These are phyloP conservation scores for Mycena alexandri DNA, from an alignment of 768 basidiomycete species.

Conservation along the genomic window DNA sequence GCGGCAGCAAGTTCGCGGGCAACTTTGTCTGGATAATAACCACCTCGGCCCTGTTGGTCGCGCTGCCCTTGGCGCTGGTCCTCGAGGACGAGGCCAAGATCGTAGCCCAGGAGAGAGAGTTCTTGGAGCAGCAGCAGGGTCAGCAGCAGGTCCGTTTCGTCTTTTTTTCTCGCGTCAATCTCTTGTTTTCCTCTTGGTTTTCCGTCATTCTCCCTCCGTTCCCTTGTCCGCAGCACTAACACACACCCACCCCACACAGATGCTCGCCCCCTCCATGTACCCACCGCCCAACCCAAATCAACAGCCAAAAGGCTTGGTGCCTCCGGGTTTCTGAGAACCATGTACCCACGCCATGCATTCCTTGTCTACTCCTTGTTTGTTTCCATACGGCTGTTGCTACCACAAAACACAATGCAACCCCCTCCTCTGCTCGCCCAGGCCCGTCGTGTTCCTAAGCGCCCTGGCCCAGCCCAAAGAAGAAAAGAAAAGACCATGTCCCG, in stretches of 20 bases:
- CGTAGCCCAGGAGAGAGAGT: slow-evolving; percentile 93
- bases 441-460: too few relatives aligned
- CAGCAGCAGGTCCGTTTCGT: slow-evolving; percentile 78
- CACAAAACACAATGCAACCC: not conserved
- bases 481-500: too few relatives aligned
- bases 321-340: slow-evolving; percentile 66
- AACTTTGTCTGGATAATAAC: slow-evolving; percentile 96
- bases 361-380: not conserved
- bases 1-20: slow-evolving; percentile 79
- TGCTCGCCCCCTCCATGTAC: slow-evolving; percentile 78
- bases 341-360: slow-evolving; percentile 33
- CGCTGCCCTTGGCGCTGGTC: slow-evolving; percentile 90
- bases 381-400: not conserved
- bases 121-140: slow-evolving; percentile 93
- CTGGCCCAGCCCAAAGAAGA: too few relatives aligned
- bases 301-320: slow-evolving; percentile 75
- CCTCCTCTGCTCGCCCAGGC: not conserved
- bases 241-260: slow-evolving; percentile 64
- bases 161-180: too few relatives aligned
- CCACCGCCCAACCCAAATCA: slow-evolving; percentile 56
- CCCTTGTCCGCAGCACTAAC: slow-evolving; percentile 19
- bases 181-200: too few relatives aligned
- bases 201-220: slow-evolving; percentile 31
- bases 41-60: slow-evolving; percentile 93
- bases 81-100: slow-evolving; percentile 98